Conservation (phyloP, 2,329 filamentous ascomycete species). For the Colletotrichum sp. region DNA sequence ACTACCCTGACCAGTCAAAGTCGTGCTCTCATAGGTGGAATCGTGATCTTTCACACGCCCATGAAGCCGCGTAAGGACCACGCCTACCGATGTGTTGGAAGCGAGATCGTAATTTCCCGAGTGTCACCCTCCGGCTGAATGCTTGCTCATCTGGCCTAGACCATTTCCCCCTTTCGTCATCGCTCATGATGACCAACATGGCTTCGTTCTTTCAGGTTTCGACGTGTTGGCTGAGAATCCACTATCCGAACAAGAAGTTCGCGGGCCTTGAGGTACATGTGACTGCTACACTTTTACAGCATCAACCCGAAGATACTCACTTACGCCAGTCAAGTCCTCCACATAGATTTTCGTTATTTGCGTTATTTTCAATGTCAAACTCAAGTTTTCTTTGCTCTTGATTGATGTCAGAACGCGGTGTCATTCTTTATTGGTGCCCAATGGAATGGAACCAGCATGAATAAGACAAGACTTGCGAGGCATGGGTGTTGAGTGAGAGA, state of each 20-base stretch:
- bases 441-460: background rate
- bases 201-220: background rate
- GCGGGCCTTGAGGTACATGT: background rate
- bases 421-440: background rate
- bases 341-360: background rate
- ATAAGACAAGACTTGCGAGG: background rate
- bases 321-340: background rate
- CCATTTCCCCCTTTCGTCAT: background rate
- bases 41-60: background rate
- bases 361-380: too few relatives aligned
- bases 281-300: accelerated
- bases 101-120: background rate
- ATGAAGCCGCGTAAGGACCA: background rate
- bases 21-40: background rate
- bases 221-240: background rate
- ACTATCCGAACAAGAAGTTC: background rate
- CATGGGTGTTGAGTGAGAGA: background rate
- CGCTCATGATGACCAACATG: background rate
- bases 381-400: too few relatives aligned
- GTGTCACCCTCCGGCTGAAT: background rate
- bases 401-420: too few relatives aligned
- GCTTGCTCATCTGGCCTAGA: background rate
- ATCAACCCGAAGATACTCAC: background rate
- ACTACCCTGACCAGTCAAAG: background rate
- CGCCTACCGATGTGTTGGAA: background rate